Percentiles rank a stretch among this genome's conserved stretches.
phyloP scores from a whole-genome alignment of 345 rosid species.

The Hypericum perforatum region DNA sequence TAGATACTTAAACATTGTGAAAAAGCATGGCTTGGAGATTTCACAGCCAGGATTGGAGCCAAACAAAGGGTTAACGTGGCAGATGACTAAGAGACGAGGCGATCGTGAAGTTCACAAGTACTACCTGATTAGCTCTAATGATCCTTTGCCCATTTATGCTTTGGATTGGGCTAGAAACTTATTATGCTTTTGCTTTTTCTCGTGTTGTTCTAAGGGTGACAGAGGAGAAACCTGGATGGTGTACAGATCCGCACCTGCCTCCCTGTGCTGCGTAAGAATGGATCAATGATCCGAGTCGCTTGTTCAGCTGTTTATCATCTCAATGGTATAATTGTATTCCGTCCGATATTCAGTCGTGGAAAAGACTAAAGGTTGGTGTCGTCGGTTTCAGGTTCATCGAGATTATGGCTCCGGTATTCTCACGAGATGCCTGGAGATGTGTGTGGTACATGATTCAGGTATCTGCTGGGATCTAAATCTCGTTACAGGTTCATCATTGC shows the following conservation, averaged over 20 bases:
- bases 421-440: conserved; percentile 88
- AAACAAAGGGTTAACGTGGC: conserved; percentile 78
- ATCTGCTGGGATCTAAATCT: conserved; percentile 2
- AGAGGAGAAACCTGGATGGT: conserved; percentile 85
- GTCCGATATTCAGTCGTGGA: background rate
- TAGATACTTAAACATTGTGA: conserved; percentile 70
- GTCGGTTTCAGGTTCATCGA: conserved; percentile 74
- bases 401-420: conserved; percentile 96
- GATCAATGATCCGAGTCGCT: conserved; percentile 8
- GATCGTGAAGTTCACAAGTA: conserved; percentile 91
- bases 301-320: conserved; percentile 2
- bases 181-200: background rate
- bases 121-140: conserved; percentile 1
- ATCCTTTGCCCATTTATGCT: background rate
- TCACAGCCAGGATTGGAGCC: conserved; percentile 98
- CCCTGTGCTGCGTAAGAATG: conserved; percentile 87
- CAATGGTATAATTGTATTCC: background rate
- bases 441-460: conserved; percentile 99
- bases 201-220: conserved; percentile 33
- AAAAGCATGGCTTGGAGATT: conserved; percentile 84
- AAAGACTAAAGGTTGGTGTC: conserved; percentile 1
- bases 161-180: background rate
- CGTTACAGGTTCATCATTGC: background rate
- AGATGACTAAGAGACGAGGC: conserved; percentile 93
- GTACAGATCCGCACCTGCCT: conserved; percentile 75